Base-by-base conservation (phyloP, 2,329 filamentous ascomycete species). In the Hypoxylon sp. region DNA sequence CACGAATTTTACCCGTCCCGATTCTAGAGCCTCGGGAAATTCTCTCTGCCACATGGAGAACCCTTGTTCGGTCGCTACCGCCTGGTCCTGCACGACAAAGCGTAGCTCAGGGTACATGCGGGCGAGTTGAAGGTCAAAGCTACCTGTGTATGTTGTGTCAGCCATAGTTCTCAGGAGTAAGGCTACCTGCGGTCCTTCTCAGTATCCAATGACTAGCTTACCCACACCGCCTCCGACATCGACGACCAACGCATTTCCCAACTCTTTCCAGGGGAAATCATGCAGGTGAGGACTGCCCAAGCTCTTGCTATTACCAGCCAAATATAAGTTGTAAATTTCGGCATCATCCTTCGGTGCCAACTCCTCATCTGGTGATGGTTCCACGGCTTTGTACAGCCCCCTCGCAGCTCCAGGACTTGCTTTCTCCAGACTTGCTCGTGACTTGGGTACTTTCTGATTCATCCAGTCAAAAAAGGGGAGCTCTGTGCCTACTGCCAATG, bases 141-240 rank as follows among this genome's bases (percentile, higher is more conserved):
- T 65, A 60, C 59, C 53, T 66, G 9, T 8, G 51, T 22, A 51
- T 48, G 46, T 10, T 39, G 2, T 52, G 62, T 66, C 39, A 69
- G 47, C 51, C 47, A 52, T 47, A 9, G n/a, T 55, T 29, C 14
- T 13, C 17, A 42, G 33, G 35, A 10, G 14, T 5, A 13, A 44
- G 35, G 42, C 46, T 31, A 37, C 37, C 5, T 22, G 47, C 29
- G 60, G 13, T 42, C 11, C 22, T 31, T 48, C 29, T 10, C 14
- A 14, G 10, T 14, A n/a, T 33, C 31, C 22, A 50, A 46, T 3
- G 26, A 33, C 10, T 10, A 52, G 54, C 71, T 61, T 67, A 72
- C 71, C 71, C 33, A 71, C 68, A 47, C 71, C 71, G 17, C 71
- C 71, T 8, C 71, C 69, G 24, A 71, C 63, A 37, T 72, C 71